phyloP scores from a whole-genome alignment of 31 red algal genomes.

The Porphyra umbilicalis region DNA sequence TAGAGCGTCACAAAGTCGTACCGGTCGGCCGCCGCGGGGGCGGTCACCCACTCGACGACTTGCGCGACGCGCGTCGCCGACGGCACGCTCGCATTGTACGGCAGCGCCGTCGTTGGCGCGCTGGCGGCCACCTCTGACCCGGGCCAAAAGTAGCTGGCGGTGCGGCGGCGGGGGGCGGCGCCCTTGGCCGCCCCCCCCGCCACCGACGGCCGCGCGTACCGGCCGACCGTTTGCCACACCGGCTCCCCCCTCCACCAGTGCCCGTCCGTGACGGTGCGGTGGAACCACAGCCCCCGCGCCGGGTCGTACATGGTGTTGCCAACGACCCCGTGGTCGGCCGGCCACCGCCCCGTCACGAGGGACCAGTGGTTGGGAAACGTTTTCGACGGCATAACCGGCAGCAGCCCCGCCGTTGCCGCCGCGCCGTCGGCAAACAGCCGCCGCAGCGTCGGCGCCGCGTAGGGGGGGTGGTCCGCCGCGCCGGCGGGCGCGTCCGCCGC shows the following conservation, averaged over 20 bases:
- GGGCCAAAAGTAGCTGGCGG: conserved; percentile 56
- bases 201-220: not conserved
- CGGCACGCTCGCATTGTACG: conserved; percentile 37
- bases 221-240: conserved; percentile 54
- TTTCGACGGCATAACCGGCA: conserved; percentile 65
- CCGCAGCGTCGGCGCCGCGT: conserved; percentile 50
- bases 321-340: conserved; percentile 56
- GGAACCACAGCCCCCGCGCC: conserved; percentile 37
- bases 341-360: conserved; percentile 57
- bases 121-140: conserved; percentile 41
- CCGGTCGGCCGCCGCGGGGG: conserved; percentile 8
- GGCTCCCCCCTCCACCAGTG: conserved; percentile 69
- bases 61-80: conserved; percentile 21
- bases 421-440: conserved; percentile 27
- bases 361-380: conserved; percentile 86
- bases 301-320: conserved; percentile 72
- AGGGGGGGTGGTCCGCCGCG: too few relatives aligned
- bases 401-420: conserved; percentile 35
- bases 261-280: conserved; percentile 12
- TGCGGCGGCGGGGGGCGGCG: conserved; percentile 31
- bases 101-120: conserved; percentile 19
- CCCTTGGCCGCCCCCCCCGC: not conserved
- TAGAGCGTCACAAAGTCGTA: conserved; percentile 59
- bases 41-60: conserved; percentile 32
- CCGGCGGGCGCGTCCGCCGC: not conserved